Percentiles rank a stretch among this genome's conserved stretches.
These are phyloP conservation scores for Apiotrichum veenhuisii DNA, from an alignment of 1,284 basidiomycete species.

Conservation along the genomic window DNA sequence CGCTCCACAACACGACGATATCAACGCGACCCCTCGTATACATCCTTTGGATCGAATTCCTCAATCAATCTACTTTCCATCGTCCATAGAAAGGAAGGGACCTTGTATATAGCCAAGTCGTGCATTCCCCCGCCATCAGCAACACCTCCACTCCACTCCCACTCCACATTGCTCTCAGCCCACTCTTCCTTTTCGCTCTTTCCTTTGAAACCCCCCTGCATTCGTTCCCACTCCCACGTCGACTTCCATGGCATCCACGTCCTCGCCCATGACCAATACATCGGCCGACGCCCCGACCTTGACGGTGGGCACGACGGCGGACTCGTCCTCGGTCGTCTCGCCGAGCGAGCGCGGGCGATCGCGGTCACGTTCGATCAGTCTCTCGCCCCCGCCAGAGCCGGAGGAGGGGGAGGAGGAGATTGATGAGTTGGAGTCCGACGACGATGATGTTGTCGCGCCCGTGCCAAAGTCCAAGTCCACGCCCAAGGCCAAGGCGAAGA, in stretches of 20 bases:
- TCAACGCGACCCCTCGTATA: no score
- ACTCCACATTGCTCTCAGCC: no score
- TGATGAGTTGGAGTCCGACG: constrained; percentile 1
- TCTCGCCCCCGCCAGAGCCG: neutral
- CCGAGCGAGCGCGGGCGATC: neutral
- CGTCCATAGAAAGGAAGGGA: no score
- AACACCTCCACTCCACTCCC: no score
- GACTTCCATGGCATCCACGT: neutral
- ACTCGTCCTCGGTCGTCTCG: neutral
- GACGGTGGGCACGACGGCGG: constrained; percentile 3
- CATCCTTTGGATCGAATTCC: no score
- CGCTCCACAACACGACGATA: no score
- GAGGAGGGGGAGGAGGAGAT: neutral
- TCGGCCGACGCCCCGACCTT: constrained; percentile 10
- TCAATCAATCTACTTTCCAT: no score
- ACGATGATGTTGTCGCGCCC: neutral
- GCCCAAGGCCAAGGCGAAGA: neutral
- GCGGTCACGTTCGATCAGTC: neutral
- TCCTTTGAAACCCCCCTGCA: neutral
- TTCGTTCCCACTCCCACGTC: neutral
- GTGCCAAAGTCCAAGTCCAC: neutral
- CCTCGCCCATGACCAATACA: constrained; percentile 10
- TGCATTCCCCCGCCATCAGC: no score
- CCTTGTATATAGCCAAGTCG: no score
- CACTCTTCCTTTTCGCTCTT: no score